Evolutionary conservation across 192 early-diverging fungal genomes (phyloP).

Genomic region (Blastocladiella britannica): DNA sequence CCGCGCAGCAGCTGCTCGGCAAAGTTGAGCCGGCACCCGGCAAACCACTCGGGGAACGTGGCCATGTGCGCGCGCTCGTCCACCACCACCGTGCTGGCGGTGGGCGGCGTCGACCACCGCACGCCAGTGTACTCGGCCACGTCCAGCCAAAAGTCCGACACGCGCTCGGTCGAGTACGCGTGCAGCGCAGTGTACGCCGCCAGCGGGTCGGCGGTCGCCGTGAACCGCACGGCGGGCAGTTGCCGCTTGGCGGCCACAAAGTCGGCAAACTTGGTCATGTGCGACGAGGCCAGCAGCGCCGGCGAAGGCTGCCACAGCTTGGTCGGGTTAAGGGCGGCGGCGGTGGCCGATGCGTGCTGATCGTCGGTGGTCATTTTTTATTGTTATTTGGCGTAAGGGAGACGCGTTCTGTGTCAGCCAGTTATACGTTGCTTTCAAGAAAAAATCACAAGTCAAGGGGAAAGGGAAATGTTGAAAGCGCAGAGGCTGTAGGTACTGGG

Average conservation of each 20-base stretch:
- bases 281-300: not conserved
- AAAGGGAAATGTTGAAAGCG: too few relatives aligned
- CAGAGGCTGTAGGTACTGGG: too few relatives aligned
- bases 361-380: too few relatives aligned
- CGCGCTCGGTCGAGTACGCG: conserved; percentile 58
- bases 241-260: not conserved
- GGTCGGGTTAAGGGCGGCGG: not conserved
- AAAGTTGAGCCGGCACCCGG: conserved; percentile 65
- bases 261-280: not conserved
- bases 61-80: conserved; percentile 57
- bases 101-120: conserved; percentile 14
- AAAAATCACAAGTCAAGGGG: too few relatives aligned
- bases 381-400: too few relatives aligned
- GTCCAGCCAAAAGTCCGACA: conserved; percentile 64
- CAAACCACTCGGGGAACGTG: conserved; percentile 76
- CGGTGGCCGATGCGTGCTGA: not conserved
- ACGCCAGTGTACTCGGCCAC: conserved; percentile 63
- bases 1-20: conserved; percentile 78
- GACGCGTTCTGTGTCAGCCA: too few relatives aligned
- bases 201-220: not conserved
- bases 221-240: not conserved
- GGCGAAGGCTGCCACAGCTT: conserved; percentile 1
- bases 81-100: conserved; percentile 25
- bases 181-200: conserved; percentile 49
- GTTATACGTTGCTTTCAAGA: too few relatives aligned